Evolutionary conservation across 148 eudicot species (phyloP).

Genomic region (Hydrangea macrophylla): DNA sequence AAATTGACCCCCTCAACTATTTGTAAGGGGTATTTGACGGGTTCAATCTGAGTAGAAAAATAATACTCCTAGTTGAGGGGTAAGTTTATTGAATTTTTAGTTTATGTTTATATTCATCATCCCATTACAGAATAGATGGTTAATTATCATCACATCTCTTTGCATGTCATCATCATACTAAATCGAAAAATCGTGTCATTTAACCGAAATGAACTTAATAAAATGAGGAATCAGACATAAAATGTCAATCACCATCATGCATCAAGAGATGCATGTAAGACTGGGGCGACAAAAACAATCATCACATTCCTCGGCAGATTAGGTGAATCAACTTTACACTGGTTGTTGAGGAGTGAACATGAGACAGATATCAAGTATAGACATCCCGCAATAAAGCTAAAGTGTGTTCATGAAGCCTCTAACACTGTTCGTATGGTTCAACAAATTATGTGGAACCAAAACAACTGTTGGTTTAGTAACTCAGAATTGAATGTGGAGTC

Average conservation of each 20-base stretch:
- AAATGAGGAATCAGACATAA: constrained; percentile 2
- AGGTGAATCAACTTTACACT: neutral
- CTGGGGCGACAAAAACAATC: constrained; percentile 31
- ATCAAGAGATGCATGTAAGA: constrained; percentile 21
- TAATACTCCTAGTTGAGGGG: too few relatives aligned
- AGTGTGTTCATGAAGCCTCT: neutral
- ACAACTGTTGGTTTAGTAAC: too few relatives aligned
- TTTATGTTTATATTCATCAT: constrained; percentile 37
- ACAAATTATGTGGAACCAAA: neutral
- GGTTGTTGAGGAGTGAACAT: neutral
- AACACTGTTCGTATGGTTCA: neutral
- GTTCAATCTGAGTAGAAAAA: too few relatives aligned
- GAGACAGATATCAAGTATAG: neutral
- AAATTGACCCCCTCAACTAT: too few relatives aligned
- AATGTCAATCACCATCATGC: constrained; percentile 26
- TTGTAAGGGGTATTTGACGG: too few relatives aligned
- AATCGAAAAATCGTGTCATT: neutral
- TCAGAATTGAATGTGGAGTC: too few relatives aligned
- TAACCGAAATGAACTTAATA: too few relatives aligned
- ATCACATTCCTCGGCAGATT: constrained; percentile 5
- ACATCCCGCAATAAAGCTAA: neutral
- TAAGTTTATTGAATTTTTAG: too few relatives aligned
- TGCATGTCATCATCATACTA: neutral
- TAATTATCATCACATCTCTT: constrained; percentile 27
- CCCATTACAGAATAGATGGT: constrained; percentile 24